Evolutionary conservation across 305 asterid genomes (phyloP), one percentile per base, ranked within the genome.

Genomic region (Striga hermonthica): DNA sequence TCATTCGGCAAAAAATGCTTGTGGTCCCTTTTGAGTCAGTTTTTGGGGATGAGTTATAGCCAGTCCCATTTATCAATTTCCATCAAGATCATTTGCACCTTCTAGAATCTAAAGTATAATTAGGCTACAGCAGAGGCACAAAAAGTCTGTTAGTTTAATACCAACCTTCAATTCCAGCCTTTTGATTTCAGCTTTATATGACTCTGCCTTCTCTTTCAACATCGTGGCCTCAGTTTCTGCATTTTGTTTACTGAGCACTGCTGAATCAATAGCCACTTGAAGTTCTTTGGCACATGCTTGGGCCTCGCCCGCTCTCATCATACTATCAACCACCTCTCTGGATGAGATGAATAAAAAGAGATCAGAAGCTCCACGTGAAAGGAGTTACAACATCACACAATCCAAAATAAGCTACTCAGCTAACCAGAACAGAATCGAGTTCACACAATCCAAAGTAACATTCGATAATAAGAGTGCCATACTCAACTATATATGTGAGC

Each of bases 321-420:
- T 89, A 82, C 82, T 81, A 66, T 92, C 91, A 74, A 86, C 68
- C 55, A 82, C 89, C 80, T 89, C 88, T 72, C 98, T 92, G 82
- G 68, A 64, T 16, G 55, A 75, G 71, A 60, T 66, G 62, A 67
- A 66, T 56, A 39, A 57, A 10, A 66, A 68, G 71, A 49, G 65
- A 68, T 74, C 68, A 74, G 72, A 54, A 67, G 15, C 66, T 58
- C 39, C 61, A 67, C 34, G 14, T 22, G 22, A 59, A 40, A 28
- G 74, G 28, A 69, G 54, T 62, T 22, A 53, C 60, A 72, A 67
- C 57, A 61, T 56, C 57, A 71, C 3, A 59, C 65, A 70, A 68
- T 70, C 62, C 58, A 72, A 78, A 65, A 55, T 54, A 65, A 64
- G 60, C 67, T 49, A 65, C 14, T 15, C 10, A 60, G 12, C 37